Conservation (phyloP, 2,329 filamentous ascomycete species). For the Tolypocladium sp. region DNA sequence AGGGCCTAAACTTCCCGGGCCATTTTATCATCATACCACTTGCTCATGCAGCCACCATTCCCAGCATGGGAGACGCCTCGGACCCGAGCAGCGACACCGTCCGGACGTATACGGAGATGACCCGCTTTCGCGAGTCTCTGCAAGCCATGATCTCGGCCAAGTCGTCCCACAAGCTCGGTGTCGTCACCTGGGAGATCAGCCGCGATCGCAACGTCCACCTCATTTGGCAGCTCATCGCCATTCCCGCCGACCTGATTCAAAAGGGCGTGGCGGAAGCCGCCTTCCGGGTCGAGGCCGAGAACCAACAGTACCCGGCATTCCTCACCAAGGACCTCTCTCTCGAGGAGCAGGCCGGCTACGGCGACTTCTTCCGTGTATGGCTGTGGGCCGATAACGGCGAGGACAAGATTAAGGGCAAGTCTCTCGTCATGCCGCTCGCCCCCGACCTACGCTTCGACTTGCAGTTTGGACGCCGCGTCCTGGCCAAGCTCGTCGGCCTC, state of each 20-base stretch:
- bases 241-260: conserved; percentile 57
- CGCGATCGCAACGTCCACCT: conserved; percentile 72
- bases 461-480: conserved; percentile 79
- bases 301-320: conserved; percentile 48
- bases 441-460: conserved; percentile 72
- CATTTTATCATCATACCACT: conserved; percentile 91
- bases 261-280: conserved; percentile 76
- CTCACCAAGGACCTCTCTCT: conserved; percentile 37
- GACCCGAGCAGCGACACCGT: conserved; percentile 44
- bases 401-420: conserved; percentile 47
- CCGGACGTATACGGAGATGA: conserved; percentile 71
- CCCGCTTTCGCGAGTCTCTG: conserved; percentile 64
- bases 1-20: conserved; percentile 64
- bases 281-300: conserved; percentile 83
- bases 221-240: conserved; percentile 88
- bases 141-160: conserved; percentile 65
- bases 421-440: conserved; percentile 65
- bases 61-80: conserved; percentile 48
- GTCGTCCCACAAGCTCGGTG: conserved; percentile 56
- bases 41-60: conserved; percentile 68
- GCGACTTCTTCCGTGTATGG: conserved; percentile 76
- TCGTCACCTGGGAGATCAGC: conserved; percentile 89
- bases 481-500: conserved; percentile 78
- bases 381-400: conserved; percentile 58
- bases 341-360: conserved; percentile 34